Base-by-base conservation (phyloP, 106 monocot genomes). In the Acanthochlamys bracteata region DNA sequence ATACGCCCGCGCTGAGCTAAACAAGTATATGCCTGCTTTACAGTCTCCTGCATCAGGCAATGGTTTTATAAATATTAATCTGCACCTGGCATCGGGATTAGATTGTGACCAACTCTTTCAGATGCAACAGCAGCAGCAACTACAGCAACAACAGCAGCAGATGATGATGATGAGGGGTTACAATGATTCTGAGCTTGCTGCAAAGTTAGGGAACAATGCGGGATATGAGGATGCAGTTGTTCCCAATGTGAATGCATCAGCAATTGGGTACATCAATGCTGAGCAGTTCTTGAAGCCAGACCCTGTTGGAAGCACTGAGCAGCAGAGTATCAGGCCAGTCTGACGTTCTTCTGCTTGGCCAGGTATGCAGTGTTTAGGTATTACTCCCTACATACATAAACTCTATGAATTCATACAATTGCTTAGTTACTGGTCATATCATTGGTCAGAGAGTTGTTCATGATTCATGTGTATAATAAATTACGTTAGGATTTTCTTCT, bases 1-100 rank as follows among this genome's bases (percentile, higher is more conserved):
- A 41, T 54, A 67, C 24, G 88, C 86, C 52, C 76, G 79, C 19
- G 69, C 73, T 25, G 88, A 93, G 84, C 78, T 93, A n/a, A 76
- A 76, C 22, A 82, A 82, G 59, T 95, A 84, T 66, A 76, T 74
- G 73, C 47, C 69, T 25, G 26, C 15, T 54, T 25, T 24, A 53
- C 42, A 24, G 23, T 64, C 22, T 42, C 71, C 52, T 41, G 42
- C 23, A 45, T n/a, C n/a, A n/a, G n/a, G n/a, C n/a, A n/a, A n/a
- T n/a, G n/a, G n/a, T n/a, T n/a, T n/a, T n/a, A n/a, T n/a, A n/a
- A n/a, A n/a, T n/a, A n/a, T n/a, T n/a, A n/a, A n/a, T n/a, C 51
- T 25, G 27, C 52, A 4, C 10, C 22, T 17, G 23, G 21, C 53
- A 51, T 25, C 26, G 0, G 66, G 52, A 13, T 56, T 71, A 63